These are phyloP conservation scores for Cynanchum wilfordii DNA, from an alignment of 257 asterid species.

Conservation along the genomic window DNA sequence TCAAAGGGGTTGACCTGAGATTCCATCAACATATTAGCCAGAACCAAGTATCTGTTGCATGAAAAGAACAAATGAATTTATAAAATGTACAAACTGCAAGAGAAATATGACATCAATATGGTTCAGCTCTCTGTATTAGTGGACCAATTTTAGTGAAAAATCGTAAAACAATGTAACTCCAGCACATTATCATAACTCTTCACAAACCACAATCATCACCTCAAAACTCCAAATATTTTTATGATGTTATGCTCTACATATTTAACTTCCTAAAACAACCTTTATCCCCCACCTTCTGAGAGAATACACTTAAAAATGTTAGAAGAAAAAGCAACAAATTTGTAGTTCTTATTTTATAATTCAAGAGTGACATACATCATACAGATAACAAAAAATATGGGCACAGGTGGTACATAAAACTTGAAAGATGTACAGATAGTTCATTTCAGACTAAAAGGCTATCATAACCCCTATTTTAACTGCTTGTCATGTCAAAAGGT, in stretches of 20 bases:
- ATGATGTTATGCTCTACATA: not conserved
- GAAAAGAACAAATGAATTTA: constrained; percentile 2
- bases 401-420: not conserved
- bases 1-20: constrained; percentile 97
- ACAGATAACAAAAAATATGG: not conserved
- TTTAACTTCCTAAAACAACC: not conserved
- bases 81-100: not conserved
- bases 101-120: not conserved
- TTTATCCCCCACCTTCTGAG: not conserved
- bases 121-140: not conserved
- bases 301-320: not conserved
- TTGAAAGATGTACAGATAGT: not conserved
- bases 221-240: not conserved
- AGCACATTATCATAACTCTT: not conserved
- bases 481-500: not conserved
- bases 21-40: constrained; percentile 98
- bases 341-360: not conserved
- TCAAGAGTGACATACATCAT: not conserved
- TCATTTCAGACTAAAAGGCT: not conserved
- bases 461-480: not conserved
- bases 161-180: not conserved
- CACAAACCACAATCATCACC: not conserved
- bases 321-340: not conserved
- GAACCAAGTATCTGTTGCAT: constrained; percentile 75
- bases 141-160: not conserved